Conservation (phyloP, 2,329 filamentous ascomycete species). For the Botrytis byssoidea region DNA sequence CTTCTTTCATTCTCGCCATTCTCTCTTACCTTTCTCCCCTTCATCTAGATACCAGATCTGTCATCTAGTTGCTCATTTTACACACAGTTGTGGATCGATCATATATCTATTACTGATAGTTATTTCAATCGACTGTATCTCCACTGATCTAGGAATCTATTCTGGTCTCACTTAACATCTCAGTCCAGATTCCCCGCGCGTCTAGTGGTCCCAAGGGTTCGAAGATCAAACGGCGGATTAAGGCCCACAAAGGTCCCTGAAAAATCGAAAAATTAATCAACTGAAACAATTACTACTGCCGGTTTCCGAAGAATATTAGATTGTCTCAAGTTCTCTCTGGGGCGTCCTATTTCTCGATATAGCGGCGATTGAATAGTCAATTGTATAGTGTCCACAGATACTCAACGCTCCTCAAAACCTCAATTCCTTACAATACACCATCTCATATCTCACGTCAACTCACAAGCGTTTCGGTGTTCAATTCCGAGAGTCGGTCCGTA, state of each 20-base stretch:
- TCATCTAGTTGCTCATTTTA: conserved; percentile 14
- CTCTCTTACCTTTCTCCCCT: background rate
- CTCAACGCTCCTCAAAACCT: background rate
- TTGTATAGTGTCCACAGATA: background rate
- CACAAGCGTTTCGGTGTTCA: background rate
- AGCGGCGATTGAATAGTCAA: background rate
- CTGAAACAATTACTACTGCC: background rate
- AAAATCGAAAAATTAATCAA: background rate
- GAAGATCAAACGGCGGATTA: conserved; percentile 10
- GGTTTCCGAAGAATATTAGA: conserved; percentile 10
- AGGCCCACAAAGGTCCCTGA: background rate
- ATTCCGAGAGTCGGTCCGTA: conserved; percentile 8
- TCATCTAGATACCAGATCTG: conserved; percentile 8
- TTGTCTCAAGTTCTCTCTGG: background rate
- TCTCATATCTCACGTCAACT: background rate
- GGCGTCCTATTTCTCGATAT: background rate
- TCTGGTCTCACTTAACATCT: background rate
- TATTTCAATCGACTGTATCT: background rate
- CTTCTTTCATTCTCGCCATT: conserved; percentile 1
- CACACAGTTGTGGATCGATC: conserved; percentile 4
- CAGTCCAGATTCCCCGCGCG: background rate
- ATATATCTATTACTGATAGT: background rate
- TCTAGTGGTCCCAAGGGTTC: background rate
- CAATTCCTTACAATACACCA: background rate
- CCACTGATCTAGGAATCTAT: conserved; percentile 6